A percentile compares a stretch with the other conserved stretches of the same genome.
These are phyloP conservation scores for Penicillium canariense DNA, from an alignment of 495 filamentous ascomycete genomes.

Conservation along the genomic window DNA sequence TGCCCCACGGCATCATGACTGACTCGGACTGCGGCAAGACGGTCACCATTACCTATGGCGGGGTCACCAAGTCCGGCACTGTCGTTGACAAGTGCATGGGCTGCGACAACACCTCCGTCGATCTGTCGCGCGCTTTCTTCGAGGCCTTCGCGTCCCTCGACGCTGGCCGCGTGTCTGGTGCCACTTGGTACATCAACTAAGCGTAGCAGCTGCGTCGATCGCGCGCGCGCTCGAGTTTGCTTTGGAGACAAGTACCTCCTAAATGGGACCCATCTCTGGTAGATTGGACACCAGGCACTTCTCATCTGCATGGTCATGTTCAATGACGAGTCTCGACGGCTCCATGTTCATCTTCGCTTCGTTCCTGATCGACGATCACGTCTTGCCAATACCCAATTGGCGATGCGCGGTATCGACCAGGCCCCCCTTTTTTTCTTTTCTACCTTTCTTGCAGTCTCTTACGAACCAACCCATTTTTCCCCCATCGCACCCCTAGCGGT, in stretches of 20 bases:
- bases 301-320: neutral
- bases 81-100: constrained; percentile 77
- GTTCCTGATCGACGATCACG: no score
- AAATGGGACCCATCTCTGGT: neutral
- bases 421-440: neutral
- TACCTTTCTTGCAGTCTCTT: constrained; percentile 15
- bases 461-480: neutral
- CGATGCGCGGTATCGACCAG: constrained; percentile 1
- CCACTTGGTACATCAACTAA: constrained; percentile 41
- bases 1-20: constrained; percentile 51
- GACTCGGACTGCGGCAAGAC: constrained; percentile 65
- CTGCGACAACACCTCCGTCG: constrained; percentile 49
- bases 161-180: constrained; percentile 32
- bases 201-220: constrained; percentile 21
- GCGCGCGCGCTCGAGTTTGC: constrained; percentile 6
- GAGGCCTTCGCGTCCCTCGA: constrained; percentile 26
- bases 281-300: neutral
- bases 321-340: neutral
- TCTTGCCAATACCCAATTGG: no score
- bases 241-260: no score
- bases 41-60: constrained; percentile 57
- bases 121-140: constrained; percentile 48
- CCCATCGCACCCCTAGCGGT: constrained; percentile 19
- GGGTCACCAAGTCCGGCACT: constrained; percentile 52
- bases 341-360: no score